Evolutionary conservation across 768 basidiomycete genomes (phyloP), one percentile per base, ranked within the genome.

Genomic region (Infundibulicybe gibba): DNA sequence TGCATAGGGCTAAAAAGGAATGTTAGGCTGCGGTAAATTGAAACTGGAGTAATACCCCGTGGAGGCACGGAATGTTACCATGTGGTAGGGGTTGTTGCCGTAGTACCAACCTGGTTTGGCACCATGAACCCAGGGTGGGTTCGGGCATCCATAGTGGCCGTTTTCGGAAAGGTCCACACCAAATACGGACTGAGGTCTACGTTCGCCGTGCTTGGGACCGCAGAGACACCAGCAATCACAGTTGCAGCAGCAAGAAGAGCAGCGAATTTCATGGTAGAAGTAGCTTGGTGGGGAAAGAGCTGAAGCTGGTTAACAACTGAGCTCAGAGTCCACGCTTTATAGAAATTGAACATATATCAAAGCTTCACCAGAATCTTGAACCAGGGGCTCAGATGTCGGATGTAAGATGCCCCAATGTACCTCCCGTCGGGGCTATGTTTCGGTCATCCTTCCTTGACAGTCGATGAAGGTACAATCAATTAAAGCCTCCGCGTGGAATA

Each of bases 51-150:
- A 64, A 41, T 46, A 69, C 68, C 32, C 66, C 67, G 32, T 49
- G 38, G 33, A 71, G 62, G 54, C 65, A 67, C 32, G 62, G 51
- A 35, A 67, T 44, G 4, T 58, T 49, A 5, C 60, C 60, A 49
- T 59, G 63, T 56, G 52, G 12, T 56, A 32, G 1, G 65, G 61
- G 39, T 62, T 54, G 34, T 54, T 46, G 2, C 73, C 73, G 32
- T 63, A 70, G 57, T 72, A 74, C 73, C 73, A 75, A 34, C 73
- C 73, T 34, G 73, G 72, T 25, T 64, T 43, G 25, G 58, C 38
- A 4, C 55, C 60, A 35, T 51, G 32, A 10, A 55, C 45, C 72
- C 71, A 72, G 20, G 72, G 72, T 21, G 66, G 58, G 34, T 51
- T 49, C 8, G 73, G 73, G 25, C 72, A 59, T 38, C 67, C 67